Conservation (phyloP, 768 basidiomycete species). For the Pilatotrama ljubarskyi region DNA sequence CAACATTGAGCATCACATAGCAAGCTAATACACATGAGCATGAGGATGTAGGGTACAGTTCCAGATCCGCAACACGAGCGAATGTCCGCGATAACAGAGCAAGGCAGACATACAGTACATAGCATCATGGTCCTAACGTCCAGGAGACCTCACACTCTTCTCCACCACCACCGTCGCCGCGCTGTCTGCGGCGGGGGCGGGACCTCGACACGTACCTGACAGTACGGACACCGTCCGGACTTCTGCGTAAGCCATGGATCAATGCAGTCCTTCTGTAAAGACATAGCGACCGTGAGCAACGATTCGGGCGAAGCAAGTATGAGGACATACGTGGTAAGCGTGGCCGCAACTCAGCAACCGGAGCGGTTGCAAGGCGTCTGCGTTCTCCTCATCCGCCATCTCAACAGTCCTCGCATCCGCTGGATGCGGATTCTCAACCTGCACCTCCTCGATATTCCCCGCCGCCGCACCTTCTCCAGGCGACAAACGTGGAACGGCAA, state of each 20-base stretch:
- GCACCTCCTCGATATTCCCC: neutral
- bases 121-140: too few relatives aligned
- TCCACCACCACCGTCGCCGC: conserved; percentile 1
- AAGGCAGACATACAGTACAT: too few relatives aligned
- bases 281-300: neutral
- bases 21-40: neutral
- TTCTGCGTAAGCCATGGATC: conserved; percentile 20
- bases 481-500: neutral
- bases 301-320: too few relatives aligned
- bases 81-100: neutral
- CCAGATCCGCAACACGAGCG: neutral
- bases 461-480: neutral
- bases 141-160: neutral
- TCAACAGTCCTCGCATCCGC: conserved; percentile 7
- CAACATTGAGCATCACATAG: too few relatives aligned
- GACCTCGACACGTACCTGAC: conserved; percentile 6
- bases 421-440: conserved; percentile 3
- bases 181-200: neutral
- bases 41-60: neutral
- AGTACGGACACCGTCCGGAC: conserved; percentile 18
- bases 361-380: conserved; percentile 74
- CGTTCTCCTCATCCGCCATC: conserved; percentile 27
- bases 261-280: conserved; percentile 12
- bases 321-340: conserved; percentile 82
- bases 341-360: conserved; percentile 79